Percentiles rank a stretch among this genome's conserved stretches.
phyloP scores from a whole-genome alignment of 257 asterid genomes.

The Henckelia pumila region DNA sequence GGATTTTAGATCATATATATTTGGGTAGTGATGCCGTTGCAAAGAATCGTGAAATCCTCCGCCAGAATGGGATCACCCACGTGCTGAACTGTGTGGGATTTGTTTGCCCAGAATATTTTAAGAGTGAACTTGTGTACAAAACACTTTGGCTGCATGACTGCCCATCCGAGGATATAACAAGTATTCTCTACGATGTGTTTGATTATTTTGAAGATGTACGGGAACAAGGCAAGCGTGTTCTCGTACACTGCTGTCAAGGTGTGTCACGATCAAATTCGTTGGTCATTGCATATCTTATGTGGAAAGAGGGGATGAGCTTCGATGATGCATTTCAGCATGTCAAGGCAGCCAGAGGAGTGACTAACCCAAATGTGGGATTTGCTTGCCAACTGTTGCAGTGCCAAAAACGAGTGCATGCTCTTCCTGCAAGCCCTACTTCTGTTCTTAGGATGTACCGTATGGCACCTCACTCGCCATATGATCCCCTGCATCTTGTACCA shows the following conservation, averaged over 20 bases:
- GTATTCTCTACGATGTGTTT: constrained; percentile 82
- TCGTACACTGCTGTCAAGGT: constrained; percentile 92
- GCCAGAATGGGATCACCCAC: constrained; percentile 72
- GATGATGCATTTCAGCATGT: constrained; percentile 88
- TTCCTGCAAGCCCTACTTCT: constrained; percentile 85
- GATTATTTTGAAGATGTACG: constrained; percentile 91
- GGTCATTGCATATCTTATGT: constrained; percentile 96
- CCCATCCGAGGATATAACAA: constrained; percentile 89
- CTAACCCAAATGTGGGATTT: constrained; percentile 90
- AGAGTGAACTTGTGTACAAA: constrained; percentile 72
- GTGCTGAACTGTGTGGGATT: constrained; percentile 93
- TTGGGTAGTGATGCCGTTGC: constrained; percentile 85
- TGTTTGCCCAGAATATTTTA: constrained; percentile 79
- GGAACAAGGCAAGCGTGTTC: constrained; percentile 80
- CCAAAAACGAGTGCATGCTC: constrained; percentile 82
- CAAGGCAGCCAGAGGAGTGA: constrained; percentile 79
- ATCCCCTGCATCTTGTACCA: constrained; percentile 73
- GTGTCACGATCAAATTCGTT: constrained; percentile 90
- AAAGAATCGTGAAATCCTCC: constrained; percentile 67
- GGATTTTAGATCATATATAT: constrained; percentile 68
- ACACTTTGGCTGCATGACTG: constrained; percentile 94
- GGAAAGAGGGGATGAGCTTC: constrained; percentile 76
- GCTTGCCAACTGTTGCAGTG: constrained; percentile 71
- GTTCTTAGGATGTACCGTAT: constrained; percentile 67
- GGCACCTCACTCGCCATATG: constrained; percentile 94